A percentile compares a stretch with the other conserved stretches of the same genome.
Conservation (phyloP, 2,329 filamentous ascomycete genomes). For the Cladophialophora yegresii region DNA sequence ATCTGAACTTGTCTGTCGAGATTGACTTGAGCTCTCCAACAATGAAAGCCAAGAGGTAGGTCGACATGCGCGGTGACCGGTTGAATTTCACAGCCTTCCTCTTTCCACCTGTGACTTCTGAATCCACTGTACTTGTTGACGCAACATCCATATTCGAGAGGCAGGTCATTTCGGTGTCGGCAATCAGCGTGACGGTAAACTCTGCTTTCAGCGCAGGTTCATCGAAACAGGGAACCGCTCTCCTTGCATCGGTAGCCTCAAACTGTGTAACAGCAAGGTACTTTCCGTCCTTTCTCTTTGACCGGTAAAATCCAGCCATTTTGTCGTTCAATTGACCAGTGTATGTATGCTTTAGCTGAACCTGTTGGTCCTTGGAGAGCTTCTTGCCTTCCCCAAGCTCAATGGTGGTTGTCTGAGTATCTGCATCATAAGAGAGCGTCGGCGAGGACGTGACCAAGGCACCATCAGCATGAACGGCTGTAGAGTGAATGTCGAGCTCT, state of each 20-base stretch:
- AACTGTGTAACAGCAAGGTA: conserved; percentile 92
- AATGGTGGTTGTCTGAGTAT: conserved; percentile 79
- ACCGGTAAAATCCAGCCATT: conserved; percentile 97
- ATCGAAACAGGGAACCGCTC: conserved; percentile 95
- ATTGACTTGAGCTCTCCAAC: conserved; percentile 92
- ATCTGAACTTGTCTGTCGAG: conserved; percentile 85
- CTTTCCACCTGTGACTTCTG: conserved; percentile 61
- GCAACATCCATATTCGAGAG: conserved; percentile 96
- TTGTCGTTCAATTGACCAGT: conserved; percentile 82
- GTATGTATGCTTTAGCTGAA: conserved; percentile 75
- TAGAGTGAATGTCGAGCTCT: conserved; percentile 78
- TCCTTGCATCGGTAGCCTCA: conserved; percentile 90
- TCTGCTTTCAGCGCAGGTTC: conserved; percentile 91
- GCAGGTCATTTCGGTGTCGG: conserved; percentile 87
- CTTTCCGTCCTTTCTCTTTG: conserved; percentile 77
- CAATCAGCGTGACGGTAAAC: conserved; percentile 87
- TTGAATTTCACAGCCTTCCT: conserved; percentile 91
- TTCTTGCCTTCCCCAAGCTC: conserved; percentile 73
- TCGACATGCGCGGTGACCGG: conserved; percentile 91
- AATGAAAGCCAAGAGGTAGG: conserved; percentile 91
- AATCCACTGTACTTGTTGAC: conserved; percentile 71
- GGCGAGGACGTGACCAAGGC: conserved; percentile 62
- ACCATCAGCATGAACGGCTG: conserved; percentile 66
- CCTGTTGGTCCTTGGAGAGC: conserved; percentile 73
- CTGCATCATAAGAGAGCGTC: conserved; percentile 71